Conservation (phyloP, 805 yeast species). For the Barnettozyma siamensis region DNA sequence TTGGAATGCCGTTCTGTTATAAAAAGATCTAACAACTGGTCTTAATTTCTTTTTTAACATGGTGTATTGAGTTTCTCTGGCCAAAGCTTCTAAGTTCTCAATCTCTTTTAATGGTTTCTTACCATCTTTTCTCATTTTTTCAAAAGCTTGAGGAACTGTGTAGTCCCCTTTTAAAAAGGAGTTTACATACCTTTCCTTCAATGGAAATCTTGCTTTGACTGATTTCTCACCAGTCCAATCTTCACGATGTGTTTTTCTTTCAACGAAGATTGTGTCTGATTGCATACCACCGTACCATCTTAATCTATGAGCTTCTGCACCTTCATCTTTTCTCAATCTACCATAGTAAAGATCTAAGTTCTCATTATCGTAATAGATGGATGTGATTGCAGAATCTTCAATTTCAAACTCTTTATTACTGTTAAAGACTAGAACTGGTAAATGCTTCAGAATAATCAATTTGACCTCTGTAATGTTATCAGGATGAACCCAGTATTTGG, state of each 20-base stretch:
- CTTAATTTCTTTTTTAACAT: conserved; percentile 77
- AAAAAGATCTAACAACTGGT: conserved; percentile 94
- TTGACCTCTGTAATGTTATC: conserved; percentile 96
- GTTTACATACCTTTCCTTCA: conserved; percentile 88
- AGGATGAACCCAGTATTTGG: conserved; percentile 99
- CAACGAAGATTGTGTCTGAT: conserved; percentile 87
- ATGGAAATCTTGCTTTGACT: conserved; percentile 93
- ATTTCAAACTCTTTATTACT: conserved; percentile 92
- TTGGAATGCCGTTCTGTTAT: conserved; percentile 98
- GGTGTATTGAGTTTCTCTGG: conserved; percentile 88
- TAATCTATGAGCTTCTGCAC: conserved; percentile 96
- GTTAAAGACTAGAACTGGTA: conserved; percentile 95
- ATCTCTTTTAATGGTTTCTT: conserved; percentile 83
- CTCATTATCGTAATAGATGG: conserved; percentile 90
- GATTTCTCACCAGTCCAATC: conserved; percentile 99
- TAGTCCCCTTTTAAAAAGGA: conserved; percentile 76
- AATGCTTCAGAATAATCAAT: conserved; percentile 84
- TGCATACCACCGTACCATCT: conserved; percentile 99
- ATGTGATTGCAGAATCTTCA: conserved; percentile 94
- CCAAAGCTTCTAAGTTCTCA: conserved; percentile 86
- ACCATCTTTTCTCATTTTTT: conserved; percentile 88
- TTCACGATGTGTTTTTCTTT: conserved; percentile 96
- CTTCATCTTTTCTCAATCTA: conserved; percentile 91
- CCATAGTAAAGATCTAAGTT: conserved; percentile 91
- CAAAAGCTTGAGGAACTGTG: conserved; percentile 86